Evolutionary conservation across 495 filamentous ascomycete genomes (phyloP).

Genomic region (Talaromyces adpressus): DNA sequence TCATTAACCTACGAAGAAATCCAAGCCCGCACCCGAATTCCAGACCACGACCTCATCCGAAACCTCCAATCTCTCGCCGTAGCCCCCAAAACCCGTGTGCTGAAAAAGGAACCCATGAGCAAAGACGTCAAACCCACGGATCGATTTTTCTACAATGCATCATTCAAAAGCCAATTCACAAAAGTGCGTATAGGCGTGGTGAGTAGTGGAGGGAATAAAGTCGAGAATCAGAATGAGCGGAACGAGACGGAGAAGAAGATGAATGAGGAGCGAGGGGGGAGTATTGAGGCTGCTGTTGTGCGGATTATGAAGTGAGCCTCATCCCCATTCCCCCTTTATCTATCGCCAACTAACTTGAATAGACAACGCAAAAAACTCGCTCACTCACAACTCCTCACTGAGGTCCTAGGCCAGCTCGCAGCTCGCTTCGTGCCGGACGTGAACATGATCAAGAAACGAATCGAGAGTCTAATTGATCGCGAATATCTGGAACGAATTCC

Average conservation of each 20-base stretch:
- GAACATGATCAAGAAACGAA: constrained; percentile 84
- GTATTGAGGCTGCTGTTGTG: constrained; percentile 86
- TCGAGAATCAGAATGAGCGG: constrained; percentile 77
- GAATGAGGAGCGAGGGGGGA: constrained; percentile 65
- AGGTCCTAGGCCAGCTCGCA: constrained; percentile 75
- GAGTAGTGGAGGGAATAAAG: constrained; percentile 59
- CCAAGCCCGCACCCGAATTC: constrained; percentile 76
- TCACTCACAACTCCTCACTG: constrained; percentile 75
- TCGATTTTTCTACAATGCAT: constrained; percentile 74
- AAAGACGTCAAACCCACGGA: constrained; percentile 78
- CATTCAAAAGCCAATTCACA: constrained; percentile 72
- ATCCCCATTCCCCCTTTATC: background rate
- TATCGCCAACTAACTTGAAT: constrained; percentile 11
- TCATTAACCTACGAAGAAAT: constrained; percentile 79
- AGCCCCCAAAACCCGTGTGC: constrained; percentile 73
- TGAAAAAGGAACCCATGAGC: constrained; percentile 76
- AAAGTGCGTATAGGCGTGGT: constrained; percentile 83
- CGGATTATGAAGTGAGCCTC: constrained; percentile 86
- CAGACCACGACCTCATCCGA: constrained; percentile 65
- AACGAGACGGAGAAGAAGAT: constrained; percentile 85
- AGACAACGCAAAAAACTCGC: constrained; percentile 84
- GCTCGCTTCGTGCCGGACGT: constrained; percentile 84
- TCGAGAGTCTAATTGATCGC: constrained; percentile 84
- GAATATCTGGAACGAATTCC: constrained; percentile 92
- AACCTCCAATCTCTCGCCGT: constrained; percentile 81